These are phyloP conservation scores for Cryoendolithus antarcticus DNA, from an alignment of 2,329 filamentous ascomycete species.

Conservation along the genomic window DNA sequence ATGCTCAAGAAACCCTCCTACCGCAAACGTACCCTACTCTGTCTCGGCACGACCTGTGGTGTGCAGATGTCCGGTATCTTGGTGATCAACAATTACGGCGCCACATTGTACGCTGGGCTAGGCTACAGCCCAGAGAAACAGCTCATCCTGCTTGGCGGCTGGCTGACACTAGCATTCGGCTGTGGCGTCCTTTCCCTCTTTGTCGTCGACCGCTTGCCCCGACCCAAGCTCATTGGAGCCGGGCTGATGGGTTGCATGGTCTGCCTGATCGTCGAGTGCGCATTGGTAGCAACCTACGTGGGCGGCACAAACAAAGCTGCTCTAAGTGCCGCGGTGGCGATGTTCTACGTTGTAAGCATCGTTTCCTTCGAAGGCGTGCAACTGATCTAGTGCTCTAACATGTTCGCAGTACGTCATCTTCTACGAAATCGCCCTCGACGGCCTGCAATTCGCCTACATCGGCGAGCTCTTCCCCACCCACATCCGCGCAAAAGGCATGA, in stretches of 20 bases:
- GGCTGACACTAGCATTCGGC: conserved; percentile 18
- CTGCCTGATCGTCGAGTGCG: conserved; percentile 9
- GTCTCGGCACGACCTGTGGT: conserved; percentile 17
- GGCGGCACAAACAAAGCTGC: conserved; percentile 8
- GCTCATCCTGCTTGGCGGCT: conserved; percentile 19
- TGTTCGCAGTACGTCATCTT: conserved; percentile 5
- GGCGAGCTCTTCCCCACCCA: conserved; percentile 10
- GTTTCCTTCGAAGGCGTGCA: no score
- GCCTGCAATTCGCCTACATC: conserved; percentile 13
- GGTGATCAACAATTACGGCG: no score
- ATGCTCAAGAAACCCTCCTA: conserved; percentile 19
- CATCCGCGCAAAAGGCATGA: conserved; percentile 14
- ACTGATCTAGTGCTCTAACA: no score
- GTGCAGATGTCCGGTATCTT: conserved; percentile 19
- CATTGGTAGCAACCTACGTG: conserved; percentile 8
- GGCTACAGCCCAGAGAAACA: conserved; percentile 17
- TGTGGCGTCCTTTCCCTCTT: conserved; percentile 15
- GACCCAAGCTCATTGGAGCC: conserved; percentile 9
- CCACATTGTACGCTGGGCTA: conserved; percentile 9
- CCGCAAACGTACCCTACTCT: conserved; percentile 16
- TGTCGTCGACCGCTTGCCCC: conserved; percentile 13
- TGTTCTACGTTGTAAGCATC: conserved; percentile 6
- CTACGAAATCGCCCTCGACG: conserved; percentile 11
- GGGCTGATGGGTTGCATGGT: conserved; percentile 13
- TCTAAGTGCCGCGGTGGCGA: conserved; percentile 8